These are phyloP conservation scores for Dendrostoma leiphaemia DNA, from an alignment of 2,329 filamentous ascomycete species.

Conservation along the genomic window DNA sequence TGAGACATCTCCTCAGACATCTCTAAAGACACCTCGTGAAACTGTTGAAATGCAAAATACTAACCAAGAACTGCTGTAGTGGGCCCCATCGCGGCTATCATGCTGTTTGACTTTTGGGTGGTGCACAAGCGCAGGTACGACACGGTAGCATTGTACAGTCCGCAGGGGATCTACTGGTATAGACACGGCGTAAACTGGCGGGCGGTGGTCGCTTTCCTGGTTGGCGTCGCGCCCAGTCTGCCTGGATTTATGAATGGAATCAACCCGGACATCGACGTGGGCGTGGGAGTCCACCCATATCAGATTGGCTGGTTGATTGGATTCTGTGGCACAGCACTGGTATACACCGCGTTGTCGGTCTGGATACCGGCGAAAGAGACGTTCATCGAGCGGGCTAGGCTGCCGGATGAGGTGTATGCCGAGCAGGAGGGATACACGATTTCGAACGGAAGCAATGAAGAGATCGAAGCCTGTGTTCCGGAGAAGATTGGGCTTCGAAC, in stretches of 20 bases:
- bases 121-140: conserved; percentile 33
- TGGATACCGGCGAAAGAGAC: conserved; percentile 6
- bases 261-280: conserved; percentile 7
- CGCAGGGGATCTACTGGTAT: conserved; percentile 34
- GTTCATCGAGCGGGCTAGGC: conserved; percentile 8
- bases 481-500: conserved; percentile 1
- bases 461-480: conserved; percentile 1
- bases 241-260: conserved; percentile 14
- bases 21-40: no score
- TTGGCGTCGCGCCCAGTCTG: neutral
- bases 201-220: conserved; percentile 23
- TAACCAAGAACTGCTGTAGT: no score
- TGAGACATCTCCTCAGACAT: no score
- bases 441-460: conserved; percentile 2
- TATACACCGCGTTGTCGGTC: conserved; percentile 6
- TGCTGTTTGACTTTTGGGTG: conserved; percentile 25
- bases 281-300: conserved; percentile 14
- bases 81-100: conserved; percentile 26
- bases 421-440: neutral
- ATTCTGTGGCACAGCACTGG: conserved; percentile 10
- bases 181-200: conserved; percentile 31
- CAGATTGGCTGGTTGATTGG: conserved; percentile 16
- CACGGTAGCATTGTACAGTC: conserved; percentile 35
- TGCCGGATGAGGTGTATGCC: conserved; percentile 12
- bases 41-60: no score